Percentiles rank a stretch among this genome's conserved stretches.
Evolutionary conservation across 371 early-diverging fungal species (phyloP).

Genomic region (Fennellomyces sp.): DNA sequence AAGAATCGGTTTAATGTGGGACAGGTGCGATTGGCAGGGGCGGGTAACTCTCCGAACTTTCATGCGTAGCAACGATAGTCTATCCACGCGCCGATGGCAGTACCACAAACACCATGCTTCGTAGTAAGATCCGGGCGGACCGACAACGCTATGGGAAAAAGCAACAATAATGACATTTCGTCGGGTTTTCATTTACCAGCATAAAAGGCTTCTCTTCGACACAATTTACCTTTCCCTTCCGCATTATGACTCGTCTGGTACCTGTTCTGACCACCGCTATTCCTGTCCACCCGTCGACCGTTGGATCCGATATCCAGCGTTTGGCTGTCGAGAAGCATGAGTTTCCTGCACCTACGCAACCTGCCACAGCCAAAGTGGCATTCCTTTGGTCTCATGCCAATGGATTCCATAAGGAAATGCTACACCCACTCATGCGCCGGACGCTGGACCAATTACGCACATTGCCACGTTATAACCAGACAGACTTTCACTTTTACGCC

Average conservation of each 20-base stretch:
- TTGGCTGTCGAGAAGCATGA: constrained; percentile 35
- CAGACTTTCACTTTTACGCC: constrained; percentile 28
- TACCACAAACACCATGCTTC: too few species aligned
- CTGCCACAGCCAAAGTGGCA: constrained; percentile 13
- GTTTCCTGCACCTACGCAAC: constrained; percentile 22
- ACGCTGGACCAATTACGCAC: constrained; percentile 17
- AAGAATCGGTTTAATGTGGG: too few species aligned
- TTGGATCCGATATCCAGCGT: constrained; percentile 25
- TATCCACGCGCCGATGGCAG: too few species aligned
- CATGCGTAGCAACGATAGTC: too few species aligned
- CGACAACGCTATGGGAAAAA: too few species aligned
- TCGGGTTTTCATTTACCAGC: not conserved
- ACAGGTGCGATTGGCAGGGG: too few species aligned
- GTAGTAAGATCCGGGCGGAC: too few species aligned
- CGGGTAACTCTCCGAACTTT: too few species aligned
- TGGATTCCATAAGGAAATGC: constrained; percentile 43
- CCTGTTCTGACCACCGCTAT: constrained; percentile 13
- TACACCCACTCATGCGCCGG: constrained; percentile 39
- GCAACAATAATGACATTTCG: too few species aligned
- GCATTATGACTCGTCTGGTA: constrained; percentile 15
- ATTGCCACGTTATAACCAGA: constrained; percentile 22
- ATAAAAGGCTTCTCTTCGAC: not conserved
- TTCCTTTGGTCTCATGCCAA: constrained; percentile 45
- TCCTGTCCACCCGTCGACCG: constrained; percentile 24
- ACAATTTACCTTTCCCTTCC: not conserved